Evolutionary conservation across 2,329 filamentous ascomycete species (phyloP).

Genomic region (Bipolaris gigantea): DNA sequence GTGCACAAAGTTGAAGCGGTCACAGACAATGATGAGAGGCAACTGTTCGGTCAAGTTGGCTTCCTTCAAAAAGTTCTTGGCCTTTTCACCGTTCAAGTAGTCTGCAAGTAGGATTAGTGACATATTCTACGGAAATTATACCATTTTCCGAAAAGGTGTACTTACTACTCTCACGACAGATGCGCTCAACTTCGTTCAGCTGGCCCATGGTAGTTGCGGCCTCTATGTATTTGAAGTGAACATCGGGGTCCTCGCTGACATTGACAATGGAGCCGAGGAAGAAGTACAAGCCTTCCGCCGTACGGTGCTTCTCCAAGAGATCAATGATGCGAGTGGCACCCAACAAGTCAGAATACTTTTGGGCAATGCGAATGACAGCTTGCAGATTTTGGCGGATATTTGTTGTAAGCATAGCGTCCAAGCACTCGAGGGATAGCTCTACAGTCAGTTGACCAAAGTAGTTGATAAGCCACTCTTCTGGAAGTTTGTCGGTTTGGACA

Average conservation of each 20-base stretch:
- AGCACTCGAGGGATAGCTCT: conserved; percentile 88
- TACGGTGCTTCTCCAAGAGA: conserved; percentile 96
- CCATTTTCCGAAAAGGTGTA: background rate
- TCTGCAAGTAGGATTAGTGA: conserved; percentile 35
- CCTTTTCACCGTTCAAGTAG: conserved; percentile 87
- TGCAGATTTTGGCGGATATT: conserved; percentile 98
- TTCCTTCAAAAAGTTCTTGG: conserved; percentile 99
- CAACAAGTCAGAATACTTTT: conserved; percentile 95
- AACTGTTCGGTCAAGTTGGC: conserved; percentile 89
- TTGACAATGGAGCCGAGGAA: conserved; percentile 98
- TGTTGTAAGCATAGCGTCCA: conserved; percentile 93
- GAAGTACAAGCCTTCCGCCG: conserved; percentile 94
- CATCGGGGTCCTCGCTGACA: conserved; percentile 89
- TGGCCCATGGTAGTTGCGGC: conserved; percentile 92
- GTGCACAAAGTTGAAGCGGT: conserved; percentile 99
- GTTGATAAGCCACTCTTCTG: conserved; percentile 84
- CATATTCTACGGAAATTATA: background rate
- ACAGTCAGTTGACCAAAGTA: conserved; percentile 96
- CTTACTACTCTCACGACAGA: conserved; percentile 82
- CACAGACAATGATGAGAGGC: conserved; percentile 96
- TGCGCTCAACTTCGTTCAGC: conserved; percentile 93
- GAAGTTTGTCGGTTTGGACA: conserved; percentile 83
- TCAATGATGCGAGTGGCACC: conserved; percentile 87
- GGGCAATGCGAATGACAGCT: conserved; percentile 90
- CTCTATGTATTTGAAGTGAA: conserved; percentile 99